phyloP scores from a whole-genome alignment of 176 grass and related monocot genomes.

The Phragmites australis region DNA sequence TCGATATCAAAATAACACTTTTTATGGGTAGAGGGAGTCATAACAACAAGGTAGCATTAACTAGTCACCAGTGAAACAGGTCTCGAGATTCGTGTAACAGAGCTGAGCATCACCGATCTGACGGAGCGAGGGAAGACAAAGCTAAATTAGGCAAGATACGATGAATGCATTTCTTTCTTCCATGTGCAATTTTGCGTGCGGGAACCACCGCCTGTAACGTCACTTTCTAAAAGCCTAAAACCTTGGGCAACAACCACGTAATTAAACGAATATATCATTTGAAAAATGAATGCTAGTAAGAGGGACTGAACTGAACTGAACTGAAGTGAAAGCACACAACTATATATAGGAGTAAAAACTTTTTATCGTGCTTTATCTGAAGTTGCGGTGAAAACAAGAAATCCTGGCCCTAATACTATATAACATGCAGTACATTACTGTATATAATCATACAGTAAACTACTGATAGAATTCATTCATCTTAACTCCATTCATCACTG shows the following conservation, averaged over 20 bases:
- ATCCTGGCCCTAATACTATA: too few relatives aligned
- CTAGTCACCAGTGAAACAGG: neutral
- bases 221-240: neutral
- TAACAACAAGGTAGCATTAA: too few relatives aligned
- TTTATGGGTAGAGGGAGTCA: too few relatives aligned
- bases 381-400: too few relatives aligned
- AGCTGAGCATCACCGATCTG: neutral
- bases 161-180: neutral
- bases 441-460: neutral
- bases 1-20: too few relatives aligned
- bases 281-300: neutral
- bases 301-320: neutral
- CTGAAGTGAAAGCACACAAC: too few relatives aligned
- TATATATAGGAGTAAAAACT: too few relatives aligned
- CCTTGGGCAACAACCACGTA: too few relatives aligned
- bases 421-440: neutral
- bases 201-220: neutral
- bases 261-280: too few relatives aligned
- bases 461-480: neutral
- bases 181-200: neutral
- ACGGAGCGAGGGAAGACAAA: neutral
- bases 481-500: neutral
- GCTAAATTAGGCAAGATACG: neutral
- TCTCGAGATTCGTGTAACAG: neutral
- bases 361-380: too few relatives aligned